Evolutionary conservation across 2,329 filamentous ascomycete species (phyloP), one percentile per base, ranked within the genome.

Genomic region (Penicillium sp.): DNA sequence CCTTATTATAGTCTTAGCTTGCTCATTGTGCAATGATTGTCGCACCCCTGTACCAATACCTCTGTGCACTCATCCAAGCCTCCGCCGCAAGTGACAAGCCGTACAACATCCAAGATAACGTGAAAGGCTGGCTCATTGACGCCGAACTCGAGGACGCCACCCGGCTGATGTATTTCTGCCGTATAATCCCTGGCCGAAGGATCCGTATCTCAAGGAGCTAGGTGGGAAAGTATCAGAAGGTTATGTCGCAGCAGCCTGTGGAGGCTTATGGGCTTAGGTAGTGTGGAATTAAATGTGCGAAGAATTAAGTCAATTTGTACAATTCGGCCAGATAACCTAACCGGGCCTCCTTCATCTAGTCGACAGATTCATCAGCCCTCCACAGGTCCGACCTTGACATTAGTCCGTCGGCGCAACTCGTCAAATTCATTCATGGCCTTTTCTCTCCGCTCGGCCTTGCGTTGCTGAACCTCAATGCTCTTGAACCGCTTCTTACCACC

Each of bases 401-500:
- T 55, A 6, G 51, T 61, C 40, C 64, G 59, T 40, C 51, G 60
- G 51, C 47, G 60, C 46, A 70, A 27, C 46, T 69, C 60, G 31
- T 50, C 59, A 36, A 66, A 43, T 39, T 66, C 58, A 41, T 63
- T 59, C 31, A 55, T 46, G 13, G 56, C 61, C 18, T 63, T 55
- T 18, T 54, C 54, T 31, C 60, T 58, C 24, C 57, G 59, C 31
- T 63, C 33, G 33, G 53, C 49, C 31, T 63, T 64, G 16, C 60
- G 59, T 52, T 58, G 61, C 27, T 60, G 55, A 77, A 79, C 68
- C 83, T 81, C 58, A 85, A 76, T 36, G 69, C 80, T 27, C 81
- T 78, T 71, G 84, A 92, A 78, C 78, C 85, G 62, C 77, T 90
- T 74, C 80, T 85, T 81, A 1, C 90, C 91, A 0, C 94, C 94